Conservation (phyloP, 352 stramenopile genomes). For the Phytophthora capsici region DNA sequence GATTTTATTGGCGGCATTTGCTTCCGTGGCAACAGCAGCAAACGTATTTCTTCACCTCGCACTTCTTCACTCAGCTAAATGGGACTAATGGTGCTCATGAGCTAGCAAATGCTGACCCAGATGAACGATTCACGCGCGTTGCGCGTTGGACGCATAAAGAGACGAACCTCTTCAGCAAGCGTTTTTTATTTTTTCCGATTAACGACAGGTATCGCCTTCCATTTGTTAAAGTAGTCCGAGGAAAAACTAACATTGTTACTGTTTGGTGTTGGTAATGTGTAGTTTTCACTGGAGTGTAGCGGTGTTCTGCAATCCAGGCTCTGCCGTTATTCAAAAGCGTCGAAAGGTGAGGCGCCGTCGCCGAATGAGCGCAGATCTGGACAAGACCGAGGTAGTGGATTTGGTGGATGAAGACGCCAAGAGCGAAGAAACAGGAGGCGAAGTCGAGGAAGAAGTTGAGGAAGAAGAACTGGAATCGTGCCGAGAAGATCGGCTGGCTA, state of each 20-base stretch:
- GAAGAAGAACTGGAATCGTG: conserved; percentile 58
- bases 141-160: conserved; percentile 87
- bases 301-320: conserved; percentile 85
- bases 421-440: conserved; percentile 1
- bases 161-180: conserved; percentile 85
- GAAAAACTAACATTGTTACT: conserved; percentile 3
- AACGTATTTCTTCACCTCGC: conserved; percentile 95
- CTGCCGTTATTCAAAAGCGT: conserved; percentile 64
- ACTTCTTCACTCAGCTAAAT: conserved; percentile 95
- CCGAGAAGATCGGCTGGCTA: conserved; percentile 39
- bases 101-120: conserved; percentile 28
- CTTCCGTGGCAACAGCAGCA: conserved; percentile 60
- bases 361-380: not conserved
- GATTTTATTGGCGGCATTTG: conserved; percentile 77
- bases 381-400: conserved; percentile 40
- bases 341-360: conserved; percentile 27
- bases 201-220: conserved; percentile 72
- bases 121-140: conserved; percentile 64
- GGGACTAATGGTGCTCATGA: conserved; percentile 47
- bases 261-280: not conserved
- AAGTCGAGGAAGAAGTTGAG: conserved; percentile 39
- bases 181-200: conserved; percentile 91
- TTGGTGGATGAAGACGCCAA: conserved; percentile 32
- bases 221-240: not conserved
- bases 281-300: conserved; percentile 93